Evolutionary conservation across 495 filamentous ascomycete species (phyloP).

Genomic region (Emericellopsis terricola): DNA sequence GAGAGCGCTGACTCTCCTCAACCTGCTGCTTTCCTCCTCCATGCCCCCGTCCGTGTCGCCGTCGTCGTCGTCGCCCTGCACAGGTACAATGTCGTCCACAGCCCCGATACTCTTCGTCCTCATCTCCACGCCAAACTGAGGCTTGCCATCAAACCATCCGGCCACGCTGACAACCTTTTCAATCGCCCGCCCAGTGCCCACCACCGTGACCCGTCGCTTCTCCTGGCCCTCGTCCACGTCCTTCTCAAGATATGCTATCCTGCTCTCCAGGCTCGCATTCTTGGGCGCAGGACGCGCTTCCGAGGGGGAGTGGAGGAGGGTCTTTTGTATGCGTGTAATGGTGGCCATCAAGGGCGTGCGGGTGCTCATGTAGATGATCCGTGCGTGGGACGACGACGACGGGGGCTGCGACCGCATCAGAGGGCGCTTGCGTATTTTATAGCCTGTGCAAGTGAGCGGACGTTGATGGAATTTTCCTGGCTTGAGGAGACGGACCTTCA

Average conservation of each 20-base stretch:
- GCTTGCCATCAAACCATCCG: slow-evolving; percentile 40
- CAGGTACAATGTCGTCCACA: slow-evolving; percentile 44
- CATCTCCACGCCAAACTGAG: slow-evolving; percentile 33
- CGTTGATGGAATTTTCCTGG: background rate
- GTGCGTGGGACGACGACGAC: slow-evolving; percentile 25
- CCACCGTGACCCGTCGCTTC: slow-evolving; percentile 34
- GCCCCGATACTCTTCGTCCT: slow-evolving; percentile 44
- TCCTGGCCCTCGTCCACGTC: slow-evolving; percentile 6
- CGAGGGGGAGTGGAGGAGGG: slow-evolving; percentile 51
- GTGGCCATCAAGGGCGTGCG: slow-evolving; percentile 63
- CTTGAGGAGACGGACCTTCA: background rate
- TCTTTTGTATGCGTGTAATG: slow-evolving; percentile 60
- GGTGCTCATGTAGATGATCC: slow-evolving; percentile 61
- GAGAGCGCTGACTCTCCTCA: slow-evolving; percentile 45
- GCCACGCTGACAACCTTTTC: slow-evolving; percentile 44
- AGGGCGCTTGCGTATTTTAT: slow-evolving; percentile 44
- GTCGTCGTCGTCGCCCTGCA: slow-evolving; percentile 21
- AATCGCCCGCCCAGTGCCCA: slow-evolving; percentile 62
- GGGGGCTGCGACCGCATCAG: slow-evolving; percentile 48
- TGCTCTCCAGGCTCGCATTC: slow-evolving; percentile 20
- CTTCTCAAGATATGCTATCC: slow-evolving; percentile 20
- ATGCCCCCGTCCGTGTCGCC: slow-evolving; percentile 17
- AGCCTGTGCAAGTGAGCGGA: slow-evolving; percentile 15
- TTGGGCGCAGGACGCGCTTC: slow-evolving; percentile 11
- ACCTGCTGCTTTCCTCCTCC: slow-evolving; percentile 39